Conservation (phyloP, 2,329 filamentous ascomycete species). For the Neonectria sp. region DNA sequence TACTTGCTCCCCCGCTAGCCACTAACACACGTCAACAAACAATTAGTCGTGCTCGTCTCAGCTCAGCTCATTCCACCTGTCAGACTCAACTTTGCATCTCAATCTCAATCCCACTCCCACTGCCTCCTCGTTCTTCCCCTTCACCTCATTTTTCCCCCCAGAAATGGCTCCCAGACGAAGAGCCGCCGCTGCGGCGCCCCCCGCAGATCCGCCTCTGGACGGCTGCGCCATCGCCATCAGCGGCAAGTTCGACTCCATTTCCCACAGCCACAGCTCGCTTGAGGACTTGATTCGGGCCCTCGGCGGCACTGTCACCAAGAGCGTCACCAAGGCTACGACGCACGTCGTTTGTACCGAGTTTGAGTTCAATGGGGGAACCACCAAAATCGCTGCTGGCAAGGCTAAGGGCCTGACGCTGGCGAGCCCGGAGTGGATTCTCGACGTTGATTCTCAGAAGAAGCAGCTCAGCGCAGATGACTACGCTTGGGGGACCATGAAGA, state of each 20-base stretch:
- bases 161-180: constrained; percentile 44
- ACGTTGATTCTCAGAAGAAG: constrained; percentile 59
- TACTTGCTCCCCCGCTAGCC: constrained; percentile 24
- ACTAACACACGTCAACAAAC: constrained; percentile 31
- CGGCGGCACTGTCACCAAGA: constrained; percentile 64
- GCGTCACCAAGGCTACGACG: constrained; percentile 66
- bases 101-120: background rate
- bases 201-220: constrained; percentile 56
- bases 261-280: constrained; percentile 65
- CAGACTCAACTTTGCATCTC: constrained; percentile 4
- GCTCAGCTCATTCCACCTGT: constrained; percentile 15
- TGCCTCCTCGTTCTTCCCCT: background rate
- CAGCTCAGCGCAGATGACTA: constrained; percentile 46
- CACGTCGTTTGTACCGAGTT: constrained; percentile 70
- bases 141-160: background rate
- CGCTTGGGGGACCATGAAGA: constrained; percentile 47
- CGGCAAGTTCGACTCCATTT: constrained; percentile 70
- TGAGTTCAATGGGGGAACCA: constrained; percentile 64
- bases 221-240: constrained; percentile 70
- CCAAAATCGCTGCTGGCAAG: constrained; percentile 67
- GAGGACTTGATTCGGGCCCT: constrained; percentile 62
- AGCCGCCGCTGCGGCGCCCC: constrained; percentile 38
- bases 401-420: constrained; percentile 69
- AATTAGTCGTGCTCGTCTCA: constrained; percentile 9
- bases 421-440: constrained; percentile 72